A percentile compares a stretch with the other conserved stretches of the same genome.
These are phyloP conservation scores for Achaetomium macrosporum DNA, from an alignment of 2,329 filamentous ascomycete species.

Conservation along the genomic window DNA sequence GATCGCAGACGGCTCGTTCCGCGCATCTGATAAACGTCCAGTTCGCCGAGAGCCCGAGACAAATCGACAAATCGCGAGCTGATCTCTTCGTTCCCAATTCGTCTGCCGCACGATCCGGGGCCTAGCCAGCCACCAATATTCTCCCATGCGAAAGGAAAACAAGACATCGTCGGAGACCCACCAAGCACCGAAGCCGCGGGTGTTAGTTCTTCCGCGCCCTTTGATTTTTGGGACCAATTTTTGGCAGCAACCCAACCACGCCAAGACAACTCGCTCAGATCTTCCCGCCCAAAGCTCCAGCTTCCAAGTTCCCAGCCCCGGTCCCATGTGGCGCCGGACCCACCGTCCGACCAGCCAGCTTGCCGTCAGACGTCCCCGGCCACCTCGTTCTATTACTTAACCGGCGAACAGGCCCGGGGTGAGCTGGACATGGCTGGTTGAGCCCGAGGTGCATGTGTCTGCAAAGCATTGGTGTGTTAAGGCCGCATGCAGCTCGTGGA, in stretches of 20 bases:
- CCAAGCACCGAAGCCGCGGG: slow-evolving; percentile 1
- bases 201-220: slow-evolving; percentile 15
- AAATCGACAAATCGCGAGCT: not conserved
- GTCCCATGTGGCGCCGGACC: no score
- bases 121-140: slow-evolving; percentile 13
- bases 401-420: slow-evolving; percentile 11
- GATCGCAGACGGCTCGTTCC: not conserved
- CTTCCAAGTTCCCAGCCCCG: no score
- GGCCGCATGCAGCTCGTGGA: slow-evolving; percentile 18
- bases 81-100: no score
- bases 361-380: slow-evolving; percentile 10
- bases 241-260: slow-evolving; percentile 16
- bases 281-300: slow-evolving; percentile 17
- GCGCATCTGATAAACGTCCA: not conserved
- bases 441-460: slow-evolving; percentile 36
- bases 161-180: not conserved
- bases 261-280: slow-evolving; percentile 12
- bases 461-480: slow-evolving; percentile 38
- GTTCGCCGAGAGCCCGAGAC: no score
- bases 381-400: slow-evolving; percentile 12
- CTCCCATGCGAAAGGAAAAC: not conserved
- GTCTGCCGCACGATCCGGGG: no score
- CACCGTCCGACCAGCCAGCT: not conserved
- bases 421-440: slow-evolving; percentile 16
- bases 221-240: slow-evolving; percentile 14